Evolutionary conservation across 1,284 basidiomycete genomes (phyloP), one percentile per base, ranked within the genome.

Genomic region (Rhodotorula sp.): DNA sequence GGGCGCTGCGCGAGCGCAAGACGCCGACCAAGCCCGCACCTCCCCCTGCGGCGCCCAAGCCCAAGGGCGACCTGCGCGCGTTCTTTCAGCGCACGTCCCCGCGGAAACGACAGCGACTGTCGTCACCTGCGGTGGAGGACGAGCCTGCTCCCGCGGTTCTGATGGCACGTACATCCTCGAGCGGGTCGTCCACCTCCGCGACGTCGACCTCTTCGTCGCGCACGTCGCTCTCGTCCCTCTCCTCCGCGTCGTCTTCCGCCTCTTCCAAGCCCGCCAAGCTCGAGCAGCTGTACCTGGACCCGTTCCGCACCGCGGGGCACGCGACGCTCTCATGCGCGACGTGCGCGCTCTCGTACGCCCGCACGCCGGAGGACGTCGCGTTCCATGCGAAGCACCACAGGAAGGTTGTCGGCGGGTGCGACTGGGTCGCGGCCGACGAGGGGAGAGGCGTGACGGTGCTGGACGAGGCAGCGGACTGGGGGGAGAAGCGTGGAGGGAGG

Each of bases 331-430:
- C 72, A 12, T 85, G 84, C 76, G 48, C 72, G 10, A 78, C 79
- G 34, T 85, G 84, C 71, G 73, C 74, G 10, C 82, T 84, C 80
- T 82, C 82, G 8, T 84, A 82, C 73, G 77, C 82, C 22, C 79
- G 83, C n/a, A 81, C 81, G 0, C 70, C 70, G 0, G 79, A 82
- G 19, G 83, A 84, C 69, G 78, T 82, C 25, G 66, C 66, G 1
- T 62, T 82, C 21, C 84, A 85, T 67, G 72, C 69, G 3, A 75
- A 76, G 36, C 83, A 84, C 71, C 83, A 84, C 71, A 78, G 79
- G 21, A 72, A 81, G 32, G 82, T 83, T 8, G 77, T 81, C 3
- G 74, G 80, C 15, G 83, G 83, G 0, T 80, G 82, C 37, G 72
- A 81, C 6, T 84, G 83, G 83, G 37, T 34, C 0, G n/a, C 22